Evolutionary conservation across 2,329 filamentous ascomycete genomes (phyloP).

Genomic region (Teratosphaeria gauchensis): DNA sequence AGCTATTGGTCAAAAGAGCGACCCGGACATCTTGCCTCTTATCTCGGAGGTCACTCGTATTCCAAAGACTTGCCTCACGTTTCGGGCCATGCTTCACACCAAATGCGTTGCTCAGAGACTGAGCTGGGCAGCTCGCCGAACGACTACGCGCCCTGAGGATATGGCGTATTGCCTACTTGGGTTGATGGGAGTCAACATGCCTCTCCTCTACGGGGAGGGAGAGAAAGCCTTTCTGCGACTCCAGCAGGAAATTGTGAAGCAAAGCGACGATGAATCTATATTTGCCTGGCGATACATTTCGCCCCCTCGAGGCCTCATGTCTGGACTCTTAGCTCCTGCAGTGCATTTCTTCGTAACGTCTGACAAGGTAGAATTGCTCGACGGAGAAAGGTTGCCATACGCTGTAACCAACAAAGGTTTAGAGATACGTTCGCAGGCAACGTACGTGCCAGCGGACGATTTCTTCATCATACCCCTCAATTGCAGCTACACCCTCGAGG

Average conservation of each 20-base stretch:
- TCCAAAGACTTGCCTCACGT: not conserved
- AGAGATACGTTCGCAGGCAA: not conserved
- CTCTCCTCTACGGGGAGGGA: constrained; percentile 33
- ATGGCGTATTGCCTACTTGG: constrained; percentile 37
- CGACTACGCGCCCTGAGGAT: constrained; percentile 27
- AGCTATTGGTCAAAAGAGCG: not conserved
- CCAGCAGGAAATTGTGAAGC: constrained; percentile 8
- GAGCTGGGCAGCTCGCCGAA: constrained; percentile 4
- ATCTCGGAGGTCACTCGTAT: not conserved
- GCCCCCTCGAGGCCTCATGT: not conserved
- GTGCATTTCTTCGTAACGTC: not conserved
- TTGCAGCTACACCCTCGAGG: not conserved
- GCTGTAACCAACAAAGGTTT: not conserved
- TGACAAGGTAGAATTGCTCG: not conserved
- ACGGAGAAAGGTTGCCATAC: not conserved
- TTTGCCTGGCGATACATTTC: constrained; percentile 11
- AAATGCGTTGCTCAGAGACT: constrained; percentile 4
- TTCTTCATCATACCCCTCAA: not conserved
- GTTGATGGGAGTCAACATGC: constrained; percentile 36
- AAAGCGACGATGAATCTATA: constrained; percentile 10
- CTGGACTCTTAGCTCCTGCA: not conserved
- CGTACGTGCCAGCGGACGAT: not conserved
- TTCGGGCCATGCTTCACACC: not conserved
- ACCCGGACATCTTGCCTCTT: not conserved
- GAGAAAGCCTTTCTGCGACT: constrained; percentile 4